Evolutionary conservation across 148 eudicot species (phyloP), one percentile per base, ranked within the genome.

Genomic region (Camellia lanceoleosa): DNA sequence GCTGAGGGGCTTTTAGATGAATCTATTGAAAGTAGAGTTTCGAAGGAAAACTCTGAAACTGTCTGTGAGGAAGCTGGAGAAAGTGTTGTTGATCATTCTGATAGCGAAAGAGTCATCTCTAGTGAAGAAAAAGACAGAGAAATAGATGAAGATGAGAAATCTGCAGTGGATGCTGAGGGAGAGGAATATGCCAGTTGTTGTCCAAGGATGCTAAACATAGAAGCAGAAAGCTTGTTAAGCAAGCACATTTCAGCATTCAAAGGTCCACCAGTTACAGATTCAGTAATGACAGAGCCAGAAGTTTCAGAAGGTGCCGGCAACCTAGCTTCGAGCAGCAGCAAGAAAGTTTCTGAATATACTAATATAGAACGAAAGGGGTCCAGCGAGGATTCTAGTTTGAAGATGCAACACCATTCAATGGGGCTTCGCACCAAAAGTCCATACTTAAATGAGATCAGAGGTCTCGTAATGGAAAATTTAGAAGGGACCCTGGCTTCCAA

Each of bases 391-490:
- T 80, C 78, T 65, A 66, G 19, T n/a, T 80, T 43, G 44, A 65
- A 64, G 73, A 51, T 74, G 77, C 61, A 61, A 42, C 69, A 55
- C 23, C 66, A 67, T 55, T 56, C 52, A 55, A 52, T 6, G 10
- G 58, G n/a, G 44, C 78, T 5, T 49, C 46, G 52, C 15, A 41
- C 73, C 9, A 61, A 47, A 66, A 74, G 70, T 41, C 13, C 66
- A 19, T n/a, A 41, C 19, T 52, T 58, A 30, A 42, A 79, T 61
- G 77, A 51, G 42, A 30, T 71, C 49, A 72, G 43, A 16, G 23
- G 61, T 78, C 80, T 41, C 10, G 49, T 52, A 51, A 23, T 68
- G 74, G 66, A 5, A 41, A 78, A 68, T 55, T 56, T 42, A 55
- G 80, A 78, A 42, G 49, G 42, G 1, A 68, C 65, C 49, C 15